phyloP scores from a whole-genome alignment of 352 stramenopile species.

The Phytophthora nicotianae region DNA sequence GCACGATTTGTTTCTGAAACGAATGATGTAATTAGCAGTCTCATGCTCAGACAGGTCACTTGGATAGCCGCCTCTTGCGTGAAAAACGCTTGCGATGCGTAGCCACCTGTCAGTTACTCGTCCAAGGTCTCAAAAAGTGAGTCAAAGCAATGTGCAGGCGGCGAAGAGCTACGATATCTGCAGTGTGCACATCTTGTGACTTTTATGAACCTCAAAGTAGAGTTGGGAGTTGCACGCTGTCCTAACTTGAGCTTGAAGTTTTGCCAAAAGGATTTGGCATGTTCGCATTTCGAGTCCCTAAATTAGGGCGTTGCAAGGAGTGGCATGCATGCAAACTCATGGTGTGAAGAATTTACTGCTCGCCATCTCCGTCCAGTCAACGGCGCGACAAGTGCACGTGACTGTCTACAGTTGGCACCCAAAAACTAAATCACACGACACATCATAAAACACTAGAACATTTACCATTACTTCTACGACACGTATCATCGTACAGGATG shows the following conservation, averaged over 20 bases:
- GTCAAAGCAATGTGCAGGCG: no score
- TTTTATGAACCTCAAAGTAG: no score
- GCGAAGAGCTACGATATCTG: background rate
- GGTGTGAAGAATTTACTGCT: slow-evolving; percentile 1
- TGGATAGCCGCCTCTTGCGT: slow-evolving; percentile 7
- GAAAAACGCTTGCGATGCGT: slow-evolving; percentile 11
- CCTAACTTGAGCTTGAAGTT: background rate
- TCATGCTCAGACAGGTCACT: background rate
- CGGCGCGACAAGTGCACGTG: no score
- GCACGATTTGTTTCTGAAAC: slow-evolving; percentile 3
- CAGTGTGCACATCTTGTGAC: no score
- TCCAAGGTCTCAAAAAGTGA: no score
- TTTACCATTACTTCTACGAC: no score
- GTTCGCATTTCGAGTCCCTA: no score
- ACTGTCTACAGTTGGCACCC: no score
- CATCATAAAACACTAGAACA: slow-evolving; percentile 1
- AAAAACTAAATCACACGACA: background rate
- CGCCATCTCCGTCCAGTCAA: slow-evolving; percentile 3
- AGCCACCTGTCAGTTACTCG: background rate
- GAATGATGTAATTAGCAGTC: slow-evolving; percentile 8
- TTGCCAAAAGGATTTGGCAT: background rate
- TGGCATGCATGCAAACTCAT: slow-evolving; percentile 14
- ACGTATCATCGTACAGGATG: no score
- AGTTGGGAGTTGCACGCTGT: no score
- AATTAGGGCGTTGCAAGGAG: no score